phyloP scores from a whole-genome alignment of 345 rosid species.

The Euphorbia peplus region DNA sequence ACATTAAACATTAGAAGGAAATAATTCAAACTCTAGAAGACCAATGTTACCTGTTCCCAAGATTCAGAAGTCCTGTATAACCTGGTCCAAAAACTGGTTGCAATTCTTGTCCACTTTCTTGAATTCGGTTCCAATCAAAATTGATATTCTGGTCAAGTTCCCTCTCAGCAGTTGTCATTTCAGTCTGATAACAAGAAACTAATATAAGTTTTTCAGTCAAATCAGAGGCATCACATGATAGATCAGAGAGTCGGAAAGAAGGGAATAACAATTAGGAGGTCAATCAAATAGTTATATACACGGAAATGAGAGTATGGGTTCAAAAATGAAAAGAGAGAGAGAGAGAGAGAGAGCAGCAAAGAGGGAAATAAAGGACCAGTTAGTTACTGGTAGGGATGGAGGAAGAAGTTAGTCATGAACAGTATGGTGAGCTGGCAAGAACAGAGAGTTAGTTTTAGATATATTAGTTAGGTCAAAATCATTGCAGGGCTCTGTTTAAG shows the following conservation, averaged over 20 bases:
- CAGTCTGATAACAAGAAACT: constrained; percentile 55
- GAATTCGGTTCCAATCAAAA: constrained; percentile 98
- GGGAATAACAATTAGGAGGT: not conserved
- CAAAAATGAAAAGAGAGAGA: not conserved
- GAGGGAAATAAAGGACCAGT: not conserved
- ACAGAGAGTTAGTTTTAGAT: too few relatives aligned
- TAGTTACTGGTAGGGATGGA: not conserved
- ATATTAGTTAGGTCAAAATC: too few relatives aligned
- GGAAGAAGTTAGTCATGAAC: not conserved
- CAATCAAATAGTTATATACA: not conserved
- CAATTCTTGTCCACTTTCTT: constrained; percentile 90
- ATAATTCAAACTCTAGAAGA: constrained; percentile 4
- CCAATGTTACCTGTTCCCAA: constrained; percentile 81
- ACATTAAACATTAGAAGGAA: constrained; percentile 6
- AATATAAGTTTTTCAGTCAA: not conserved
- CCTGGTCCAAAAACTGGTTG: constrained; percentile 91
- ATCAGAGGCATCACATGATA: not conserved
- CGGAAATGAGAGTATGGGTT: not conserved
- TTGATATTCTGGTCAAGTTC: constrained; percentile 98
- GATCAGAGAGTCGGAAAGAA: not conserved
- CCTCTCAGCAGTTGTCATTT: constrained; percentile 99
- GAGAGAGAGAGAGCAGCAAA: not conserved
- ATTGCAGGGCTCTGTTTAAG: not conserved
- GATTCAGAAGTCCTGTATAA: constrained; percentile 93
- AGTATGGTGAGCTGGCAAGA: not conserved